phyloP scores from a whole-genome alignment of 2,329 filamentous ascomycete genomes.

The Teratosphaeria viscida region DNA sequence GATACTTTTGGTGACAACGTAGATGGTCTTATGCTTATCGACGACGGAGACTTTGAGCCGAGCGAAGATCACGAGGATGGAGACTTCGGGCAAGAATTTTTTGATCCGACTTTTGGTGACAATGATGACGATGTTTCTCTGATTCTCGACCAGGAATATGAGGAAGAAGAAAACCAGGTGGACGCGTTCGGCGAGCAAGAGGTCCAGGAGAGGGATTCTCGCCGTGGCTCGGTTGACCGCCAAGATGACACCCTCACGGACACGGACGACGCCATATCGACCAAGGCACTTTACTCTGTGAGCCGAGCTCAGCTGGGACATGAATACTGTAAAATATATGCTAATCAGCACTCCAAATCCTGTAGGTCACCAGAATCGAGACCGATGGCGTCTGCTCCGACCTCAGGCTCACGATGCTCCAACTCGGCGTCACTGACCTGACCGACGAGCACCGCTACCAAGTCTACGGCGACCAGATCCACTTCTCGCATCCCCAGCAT shows the following conservation, averaged over 20 bases:
- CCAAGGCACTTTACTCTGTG: neutral
- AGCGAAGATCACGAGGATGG: no score
- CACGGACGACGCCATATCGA: neutral
- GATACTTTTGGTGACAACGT: no score
- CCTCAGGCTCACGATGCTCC: constrained; percentile 6
- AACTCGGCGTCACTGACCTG: constrained; percentile 5
- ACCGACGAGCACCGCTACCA: constrained; percentile 10
- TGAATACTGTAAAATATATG: neutral
- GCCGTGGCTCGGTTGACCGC: constrained; percentile 3
- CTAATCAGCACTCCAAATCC: neutral
- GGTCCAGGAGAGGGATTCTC: no score
- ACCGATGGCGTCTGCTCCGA: constrained; percentile 5
- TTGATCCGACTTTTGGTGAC: no score
- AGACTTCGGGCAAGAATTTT: no score
- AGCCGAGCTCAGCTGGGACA: neutral
- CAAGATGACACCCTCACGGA: neutral
- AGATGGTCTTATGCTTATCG: no score
- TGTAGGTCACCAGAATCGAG: constrained; percentile 6
- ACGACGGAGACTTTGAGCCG: no score
- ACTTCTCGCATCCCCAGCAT: constrained; percentile 2
- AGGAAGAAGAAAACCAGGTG: neutral
- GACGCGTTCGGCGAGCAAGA: no score
- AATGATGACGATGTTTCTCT: no score
- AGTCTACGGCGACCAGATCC: constrained; percentile 11
- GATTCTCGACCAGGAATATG: neutral